A percentile compares a stretch with the other conserved stretches of the same genome.
Evolutionary conservation across 345 rosid genomes (phyloP).

Genomic region (Lepidium sativum): DNA sequence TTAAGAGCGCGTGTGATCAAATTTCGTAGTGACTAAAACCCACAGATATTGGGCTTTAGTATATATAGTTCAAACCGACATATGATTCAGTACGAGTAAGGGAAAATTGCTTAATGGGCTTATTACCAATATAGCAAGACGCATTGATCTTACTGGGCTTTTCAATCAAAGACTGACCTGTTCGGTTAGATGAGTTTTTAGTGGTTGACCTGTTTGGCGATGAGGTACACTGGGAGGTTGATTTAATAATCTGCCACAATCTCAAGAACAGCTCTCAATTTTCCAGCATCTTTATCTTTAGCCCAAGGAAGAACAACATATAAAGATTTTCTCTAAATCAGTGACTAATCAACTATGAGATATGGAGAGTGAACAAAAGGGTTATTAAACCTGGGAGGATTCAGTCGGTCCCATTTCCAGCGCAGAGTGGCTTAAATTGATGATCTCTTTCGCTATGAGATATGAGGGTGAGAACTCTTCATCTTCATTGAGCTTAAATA

Average conservation of each 20-base stretch:
- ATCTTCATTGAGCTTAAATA: background rate
- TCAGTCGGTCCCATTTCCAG: background rate
- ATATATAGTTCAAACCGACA: too few relatives aligned
- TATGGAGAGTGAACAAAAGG: background rate
- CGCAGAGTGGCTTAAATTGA: background rate
- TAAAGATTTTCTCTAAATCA: background rate
- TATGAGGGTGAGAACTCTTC: background rate
- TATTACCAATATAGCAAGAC: too few relatives aligned
- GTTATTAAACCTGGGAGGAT: background rate
- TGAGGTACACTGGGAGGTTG: too few relatives aligned
- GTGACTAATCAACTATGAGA: background rate
- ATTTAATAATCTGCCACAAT: conserved; percentile 8
- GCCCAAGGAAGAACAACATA: background rate
- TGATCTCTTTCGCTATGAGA: conserved; percentile 14
- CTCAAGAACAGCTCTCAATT: conserved; percentile 14
- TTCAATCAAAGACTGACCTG: too few relatives aligned
- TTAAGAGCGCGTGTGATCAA: too few relatives aligned
- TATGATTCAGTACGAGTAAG: too few relatives aligned
- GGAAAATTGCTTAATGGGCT: too few relatives aligned
- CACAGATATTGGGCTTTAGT: too few relatives aligned
- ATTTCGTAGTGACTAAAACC: too few relatives aligned
- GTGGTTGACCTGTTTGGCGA: too few relatives aligned
- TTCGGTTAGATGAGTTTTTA: too few relatives aligned
- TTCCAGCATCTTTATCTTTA: conserved; percentile 6
- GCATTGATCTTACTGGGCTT: too few relatives aligned